Evolutionary conservation across 2,329 filamentous ascomycete genomes (phyloP).

Genomic region (Polychaeton citri): DNA sequence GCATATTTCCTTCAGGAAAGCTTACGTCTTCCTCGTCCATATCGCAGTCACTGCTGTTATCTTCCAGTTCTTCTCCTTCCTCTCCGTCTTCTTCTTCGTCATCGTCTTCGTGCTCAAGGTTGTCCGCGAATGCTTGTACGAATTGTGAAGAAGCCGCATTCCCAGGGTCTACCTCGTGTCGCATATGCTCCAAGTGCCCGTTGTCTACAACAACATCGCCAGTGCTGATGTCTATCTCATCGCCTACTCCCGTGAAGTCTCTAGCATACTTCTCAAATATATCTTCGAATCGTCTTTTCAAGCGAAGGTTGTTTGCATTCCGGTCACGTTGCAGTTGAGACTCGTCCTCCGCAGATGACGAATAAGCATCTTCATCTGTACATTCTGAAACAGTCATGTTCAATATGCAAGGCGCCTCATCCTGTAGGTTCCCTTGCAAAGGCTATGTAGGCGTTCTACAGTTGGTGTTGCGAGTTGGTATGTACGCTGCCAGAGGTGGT

Average conservation of each 20-base stretch:
- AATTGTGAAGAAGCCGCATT: slow-evolving; percentile 15
- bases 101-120: slow-evolving; percentile 9
- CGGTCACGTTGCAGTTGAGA: slow-evolving; percentile 38
- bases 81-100: slow-evolving; percentile 17
- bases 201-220: slow-evolving; percentile 81
- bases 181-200: slow-evolving; percentile 61
- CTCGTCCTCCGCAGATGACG: slow-evolving; percentile 1
- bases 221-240: slow-evolving; percentile 77
- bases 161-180: slow-evolving; percentile 41
- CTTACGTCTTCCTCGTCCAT: slow-evolving; percentile 2
- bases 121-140: slow-evolving; percentile 17
- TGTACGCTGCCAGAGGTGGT: no score
- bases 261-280: slow-evolving; percentile 82
- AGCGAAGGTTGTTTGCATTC: slow-evolving; percentile 49
- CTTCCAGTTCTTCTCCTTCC: slow-evolving; percentile 22
- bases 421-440: no score
- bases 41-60: slow-evolving; percentile 19
- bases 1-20: neutral
- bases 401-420: no score
- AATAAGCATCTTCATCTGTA: no score
- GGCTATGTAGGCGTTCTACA: no score
- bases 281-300: slow-evolving; percentile 73
- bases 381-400: no score
- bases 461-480: no score
- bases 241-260: slow-evolving; percentile 71